Conservation (phyloP, 495 filamentous ascomycete genomes). For the Amorphotheca resinae region DNA sequence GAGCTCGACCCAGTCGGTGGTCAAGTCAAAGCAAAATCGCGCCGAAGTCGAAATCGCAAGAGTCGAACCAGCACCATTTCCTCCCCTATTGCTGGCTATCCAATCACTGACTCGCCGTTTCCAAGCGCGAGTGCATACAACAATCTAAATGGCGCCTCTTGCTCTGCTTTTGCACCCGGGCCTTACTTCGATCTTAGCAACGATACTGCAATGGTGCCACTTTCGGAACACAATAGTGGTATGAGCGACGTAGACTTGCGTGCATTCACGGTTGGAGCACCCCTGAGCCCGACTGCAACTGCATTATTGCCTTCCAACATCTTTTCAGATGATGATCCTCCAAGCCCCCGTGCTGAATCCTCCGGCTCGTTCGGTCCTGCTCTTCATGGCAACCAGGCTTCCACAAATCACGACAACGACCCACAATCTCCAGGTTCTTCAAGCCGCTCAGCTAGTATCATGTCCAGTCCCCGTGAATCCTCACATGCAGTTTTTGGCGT, state of each 20-base stretch:
- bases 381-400: conserved; percentile 26
- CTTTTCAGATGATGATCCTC: conserved; percentile 55
- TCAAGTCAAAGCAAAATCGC: conserved; percentile 32
- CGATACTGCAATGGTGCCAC: conserved; percentile 24
- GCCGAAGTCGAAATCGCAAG: conserved; percentile 43
- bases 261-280: conserved; percentile 44
- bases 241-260: conserved; percentile 32
- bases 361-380: conserved; percentile 27
- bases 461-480: conserved; percentile 55
- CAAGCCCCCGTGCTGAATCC: conserved; percentile 28
- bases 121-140: conserved; percentile 17
- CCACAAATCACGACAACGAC: conserved; percentile 33
- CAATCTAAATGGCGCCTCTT: conserved; percentile 25
- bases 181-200: conserved; percentile 37
- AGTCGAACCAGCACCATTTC: conserved; percentile 35
- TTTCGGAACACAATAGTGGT: conserved; percentile 17
- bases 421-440: conserved; percentile 65
- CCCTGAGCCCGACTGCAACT: conserved; percentile 73
- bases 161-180: conserved; percentile 36
- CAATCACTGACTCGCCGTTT: conserved; percentile 15
- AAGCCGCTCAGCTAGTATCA: conserved; percentile 45
- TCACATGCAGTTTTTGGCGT: conserved; percentile 33
- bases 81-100: conserved; percentile 17
- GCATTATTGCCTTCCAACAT: conserved; percentile 69
- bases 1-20: conserved; percentile 32